Evolutionary conservation across 495 filamentous ascomycete genomes (phyloP).

Genomic region (Jackrogersella minutella): DNA sequence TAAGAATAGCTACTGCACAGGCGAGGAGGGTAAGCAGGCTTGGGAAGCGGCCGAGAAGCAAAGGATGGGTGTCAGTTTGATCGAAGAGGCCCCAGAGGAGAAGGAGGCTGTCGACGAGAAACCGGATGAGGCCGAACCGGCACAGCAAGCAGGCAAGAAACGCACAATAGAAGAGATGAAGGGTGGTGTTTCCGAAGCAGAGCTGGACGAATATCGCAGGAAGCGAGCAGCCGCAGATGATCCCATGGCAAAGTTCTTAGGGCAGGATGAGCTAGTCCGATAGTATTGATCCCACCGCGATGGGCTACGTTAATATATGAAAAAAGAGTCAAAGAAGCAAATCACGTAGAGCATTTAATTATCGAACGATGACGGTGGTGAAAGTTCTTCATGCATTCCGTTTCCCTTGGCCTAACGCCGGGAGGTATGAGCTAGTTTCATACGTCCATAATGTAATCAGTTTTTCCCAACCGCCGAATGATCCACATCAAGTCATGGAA

Average conservation of each 20-base stretch:
- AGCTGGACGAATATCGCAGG: conserved; percentile 81
- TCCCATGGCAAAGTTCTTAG: conserved; percentile 82
- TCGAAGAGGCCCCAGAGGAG: conserved; percentile 41
- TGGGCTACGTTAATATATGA: conserved; percentile 1
- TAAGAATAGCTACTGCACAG: conserved; percentile 98
- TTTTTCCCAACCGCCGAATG: conserved; percentile 53
- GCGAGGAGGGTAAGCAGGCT: conserved; percentile 79
- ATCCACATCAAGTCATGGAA: conserved; percentile 42
- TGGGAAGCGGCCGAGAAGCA: conserved; percentile 72
- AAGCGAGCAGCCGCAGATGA: conserved; percentile 75
- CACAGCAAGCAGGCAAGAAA: conserved; percentile 60
- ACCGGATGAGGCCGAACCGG: conserved; percentile 42
- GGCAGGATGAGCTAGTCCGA: conserved; percentile 45
- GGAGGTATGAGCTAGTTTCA: conserved; percentile 41
- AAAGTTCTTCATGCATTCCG: conserved; percentile 49
- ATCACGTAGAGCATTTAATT: conserved; percentile 32
- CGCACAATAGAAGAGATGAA: conserved; percentile 77
- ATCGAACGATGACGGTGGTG: conserved; percentile 40
- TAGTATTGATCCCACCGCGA: conserved; percentile 16
- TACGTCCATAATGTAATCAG: conserved; percentile 43
- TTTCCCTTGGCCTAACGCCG: conserved; percentile 51
- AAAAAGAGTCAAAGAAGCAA: conserved; percentile 4
- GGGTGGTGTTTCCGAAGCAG: conserved; percentile 78
- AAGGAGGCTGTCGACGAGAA: conserved; percentile 28
- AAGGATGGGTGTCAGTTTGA: conserved; percentile 58